A percentile compares a stretch with the other conserved stretches of the same genome.
Conservation (phyloP, 176 grass and related monocot species). For the Hordeum vulgare region DNA sequence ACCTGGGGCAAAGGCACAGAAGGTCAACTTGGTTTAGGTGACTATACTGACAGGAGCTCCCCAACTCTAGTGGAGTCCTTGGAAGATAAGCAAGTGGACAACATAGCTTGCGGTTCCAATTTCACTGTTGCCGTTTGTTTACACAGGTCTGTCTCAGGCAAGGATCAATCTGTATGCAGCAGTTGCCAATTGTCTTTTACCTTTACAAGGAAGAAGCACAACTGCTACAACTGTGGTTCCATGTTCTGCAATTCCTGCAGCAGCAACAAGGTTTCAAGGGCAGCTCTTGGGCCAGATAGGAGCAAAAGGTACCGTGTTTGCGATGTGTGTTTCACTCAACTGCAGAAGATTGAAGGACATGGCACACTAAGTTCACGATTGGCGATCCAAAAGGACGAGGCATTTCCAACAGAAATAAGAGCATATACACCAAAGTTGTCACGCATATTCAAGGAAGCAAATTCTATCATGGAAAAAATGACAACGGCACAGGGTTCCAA, state of each 20-base stretch:
- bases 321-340: conserved; percentile 66
- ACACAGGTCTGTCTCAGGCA: conserved; percentile 66
- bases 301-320: conserved; percentile 68
- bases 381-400: conserved; percentile 35
- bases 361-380: conserved; percentile 19
- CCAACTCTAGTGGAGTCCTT: conserved; percentile 64
- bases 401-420: conserved; percentile 39
- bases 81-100: conserved; percentile 66
- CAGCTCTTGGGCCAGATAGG: conserved; percentile 69
- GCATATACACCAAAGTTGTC: conserved; percentile 60
- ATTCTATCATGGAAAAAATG: conserved; percentile 50
- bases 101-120: conserved; percentile 69
- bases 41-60: conserved; percentile 56
- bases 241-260: conserved; percentile 92
- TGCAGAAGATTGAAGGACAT: conserved; percentile 33
- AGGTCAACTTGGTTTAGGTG: conserved; percentile 94
- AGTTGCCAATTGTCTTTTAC: conserved; percentile 60
- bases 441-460: conserved; percentile 60
- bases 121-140: conserved; percentile 73
- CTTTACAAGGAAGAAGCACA: conserved; percentile 84
- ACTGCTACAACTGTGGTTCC: conserved; percentile 88
- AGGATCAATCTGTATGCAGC: conserved; percentile 72
- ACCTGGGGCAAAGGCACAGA: conserved; percentile 84
- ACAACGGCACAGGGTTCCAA: conserved; percentile 24
- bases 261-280: conserved; percentile 55